phyloP scores from a whole-genome alignment of 441 rosid genomes.

The Macaranga tanarius region DNA sequence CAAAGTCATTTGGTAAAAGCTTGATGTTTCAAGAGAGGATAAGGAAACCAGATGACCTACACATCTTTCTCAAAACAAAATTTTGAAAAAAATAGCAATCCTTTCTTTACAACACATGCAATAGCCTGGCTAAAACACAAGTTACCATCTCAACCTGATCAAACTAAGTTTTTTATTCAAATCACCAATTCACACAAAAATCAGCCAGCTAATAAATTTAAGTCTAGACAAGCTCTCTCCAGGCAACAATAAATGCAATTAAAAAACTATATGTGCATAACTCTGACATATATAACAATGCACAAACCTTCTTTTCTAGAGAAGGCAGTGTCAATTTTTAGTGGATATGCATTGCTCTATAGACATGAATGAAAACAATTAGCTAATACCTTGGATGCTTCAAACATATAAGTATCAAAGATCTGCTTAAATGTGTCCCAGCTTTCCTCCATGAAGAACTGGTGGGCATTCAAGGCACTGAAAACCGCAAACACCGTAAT shows the following conservation, averaged over 20 bases:
- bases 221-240: not conserved
- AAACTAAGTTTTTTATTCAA: not conserved
- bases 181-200: not conserved
- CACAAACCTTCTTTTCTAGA: not conserved
- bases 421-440: conserved; percentile 87
- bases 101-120: not conserved
- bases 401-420: conserved; percentile 77
- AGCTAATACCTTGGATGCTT: conserved; percentile 76
- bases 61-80: not conserved
- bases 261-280: not conserved
- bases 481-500: conserved; percentile 40
- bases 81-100: not conserved
- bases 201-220: not conserved
- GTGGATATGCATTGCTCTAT: not conserved
- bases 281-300: too few relatives aligned
- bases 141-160: not conserved
- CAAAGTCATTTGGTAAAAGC: conserved; percentile 3
- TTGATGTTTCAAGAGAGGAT: not conserved
- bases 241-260: not conserved
- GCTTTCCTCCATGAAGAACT: conserved; percentile 85
- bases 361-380: conserved; percentile 5
- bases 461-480: conserved; percentile 93
- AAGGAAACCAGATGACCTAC: not conserved
- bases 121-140: not conserved
- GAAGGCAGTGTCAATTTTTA: not conserved